Conservation (phyloP, 495 filamentous ascomycete genomes). For the Tuber indicum region DNA sequence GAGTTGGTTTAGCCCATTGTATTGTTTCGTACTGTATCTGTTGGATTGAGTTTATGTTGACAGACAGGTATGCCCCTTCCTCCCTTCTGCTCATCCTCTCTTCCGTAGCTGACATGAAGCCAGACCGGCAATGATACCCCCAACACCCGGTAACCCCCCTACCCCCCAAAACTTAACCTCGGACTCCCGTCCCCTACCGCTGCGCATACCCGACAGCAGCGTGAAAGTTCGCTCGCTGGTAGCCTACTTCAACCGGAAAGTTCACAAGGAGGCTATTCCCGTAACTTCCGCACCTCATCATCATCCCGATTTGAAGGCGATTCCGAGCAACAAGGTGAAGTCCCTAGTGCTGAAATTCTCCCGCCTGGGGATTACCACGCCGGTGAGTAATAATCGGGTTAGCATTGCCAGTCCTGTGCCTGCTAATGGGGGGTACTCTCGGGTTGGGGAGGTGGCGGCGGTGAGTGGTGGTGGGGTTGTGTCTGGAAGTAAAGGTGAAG, state of each 20-base stretch:
- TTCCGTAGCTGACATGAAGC: background rate
- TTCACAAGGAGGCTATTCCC: background rate
- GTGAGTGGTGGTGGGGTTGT: background rate
- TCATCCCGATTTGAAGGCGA: slow-evolving; percentile 11
- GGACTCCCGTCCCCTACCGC: slow-evolving; percentile 31
- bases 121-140: background rate
- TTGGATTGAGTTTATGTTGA: background rate
- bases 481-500: background rate
- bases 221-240: slow-evolving; percentile 30
- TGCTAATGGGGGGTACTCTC: background rate
- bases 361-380: background rate
- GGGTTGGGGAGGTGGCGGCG: background rate
- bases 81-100: background rate
- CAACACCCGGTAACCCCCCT: background rate
- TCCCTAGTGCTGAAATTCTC: slow-evolving; percentile 28
- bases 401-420: background rate
- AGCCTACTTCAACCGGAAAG: slow-evolving; percentile 33
- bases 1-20: background rate
- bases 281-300: slow-evolving; percentile 8
- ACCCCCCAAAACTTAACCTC: slow-evolving; percentile 5
- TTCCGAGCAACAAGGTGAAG: slow-evolving; percentile 30
- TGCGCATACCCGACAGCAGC: slow-evolving; percentile 18
- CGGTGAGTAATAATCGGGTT: slow-evolving; percentile 10
- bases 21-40: background rate
- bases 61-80: background rate